Evolutionary conservation across 2,329 filamentous ascomycete genomes (phyloP), one percentile per base, ranked within the genome.

Genomic region (Verticillium nubilum): DNA sequence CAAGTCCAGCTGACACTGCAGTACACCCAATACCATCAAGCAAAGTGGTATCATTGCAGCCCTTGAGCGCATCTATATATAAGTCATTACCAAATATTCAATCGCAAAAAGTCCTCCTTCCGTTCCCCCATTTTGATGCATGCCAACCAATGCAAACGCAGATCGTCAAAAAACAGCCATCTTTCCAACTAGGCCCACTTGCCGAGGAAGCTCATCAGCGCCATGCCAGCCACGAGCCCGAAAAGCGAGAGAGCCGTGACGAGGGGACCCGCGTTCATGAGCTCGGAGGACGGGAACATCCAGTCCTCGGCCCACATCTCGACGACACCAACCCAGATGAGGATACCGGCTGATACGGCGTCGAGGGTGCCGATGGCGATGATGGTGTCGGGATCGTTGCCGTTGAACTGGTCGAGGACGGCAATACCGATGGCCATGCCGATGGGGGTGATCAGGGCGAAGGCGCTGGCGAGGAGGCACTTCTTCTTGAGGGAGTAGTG

Each of bases 371-470:
- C 90, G 35, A 92, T 85, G 2, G 89, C 86, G 52, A 92, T 73
- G 47, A 92, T 78, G 0, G 89, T 92, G 1, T 79, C 78, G 3
- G 79, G 81, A 65, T 90, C 83, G 66, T 90, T 91, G 4, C 88
- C 89, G 66, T 93, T 92, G 74, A 92, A 92, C 9, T 78, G 70
- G 37, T 86, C 74, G 28, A 92, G 73, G 3, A 90, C 88, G 2
- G 88, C 88, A 33, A 92, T 86, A 1, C 90, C 90, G 61, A 94
- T 92, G 0, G 86, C 88, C 89, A 93, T 93, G 12, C 90, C 90
- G 29, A 91, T 76, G 0, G 90, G 90, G 0, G 90, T 93, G 58
- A 91, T 85, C 27, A 92, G 74, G 0, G 88, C 83, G 66, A 92
- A 93, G 0, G 81, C 78, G 1, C 72, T 64, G 0, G 82, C 88